Evolutionary conservation across 768 basidiomycete genomes (phyloP).

Genomic region (Pleurotus sapidus): DNA sequence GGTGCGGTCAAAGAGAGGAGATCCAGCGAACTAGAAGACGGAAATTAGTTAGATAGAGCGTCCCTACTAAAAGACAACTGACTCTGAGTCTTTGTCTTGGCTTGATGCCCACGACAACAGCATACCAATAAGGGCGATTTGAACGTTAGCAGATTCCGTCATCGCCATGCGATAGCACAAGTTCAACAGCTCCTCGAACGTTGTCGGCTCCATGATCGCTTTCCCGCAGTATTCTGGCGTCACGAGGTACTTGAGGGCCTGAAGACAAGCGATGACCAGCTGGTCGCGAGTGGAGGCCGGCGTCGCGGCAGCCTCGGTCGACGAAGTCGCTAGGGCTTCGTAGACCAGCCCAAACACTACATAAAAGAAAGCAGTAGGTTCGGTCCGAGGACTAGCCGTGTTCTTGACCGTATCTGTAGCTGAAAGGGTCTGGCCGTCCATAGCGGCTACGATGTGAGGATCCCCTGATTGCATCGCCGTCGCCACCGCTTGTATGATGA

Average conservation of each 20-base stretch:
- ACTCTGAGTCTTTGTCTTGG: constrained; percentile 23
- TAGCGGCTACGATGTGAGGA: constrained; percentile 67
- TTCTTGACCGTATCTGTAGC: constrained; percentile 18
- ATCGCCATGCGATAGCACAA: constrained; percentile 89
- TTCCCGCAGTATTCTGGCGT: constrained; percentile 77
- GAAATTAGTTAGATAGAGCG: background rate
- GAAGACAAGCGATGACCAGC: constrained; percentile 60
- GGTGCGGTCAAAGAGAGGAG: constrained; percentile 41
- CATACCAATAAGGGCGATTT: constrained; percentile 70
- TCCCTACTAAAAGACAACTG: constrained; percentile 13
- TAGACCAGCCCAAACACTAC: constrained; percentile 92
- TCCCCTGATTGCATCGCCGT: constrained; percentile 72
- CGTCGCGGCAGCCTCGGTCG: constrained; percentile 49
- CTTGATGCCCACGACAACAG: constrained; percentile 54
- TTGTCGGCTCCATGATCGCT: constrained; percentile 73
- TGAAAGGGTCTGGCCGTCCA: constrained; percentile 66
- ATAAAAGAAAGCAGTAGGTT: constrained; percentile 83
- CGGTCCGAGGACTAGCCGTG: constrained; percentile 35
- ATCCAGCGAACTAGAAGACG: constrained; percentile 24
- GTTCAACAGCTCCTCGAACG: constrained; percentile 88
- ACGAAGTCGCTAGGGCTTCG: constrained; percentile 73
- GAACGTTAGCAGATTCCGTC: constrained; percentile 74
- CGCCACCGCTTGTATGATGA: constrained; percentile 83
- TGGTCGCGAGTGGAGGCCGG: constrained; percentile 37
- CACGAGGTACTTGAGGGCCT: constrained; percentile 79